Conservation (phyloP, 2,329 filamentous ascomycete genomes). For the Fusarium pilosicola region DNA sequence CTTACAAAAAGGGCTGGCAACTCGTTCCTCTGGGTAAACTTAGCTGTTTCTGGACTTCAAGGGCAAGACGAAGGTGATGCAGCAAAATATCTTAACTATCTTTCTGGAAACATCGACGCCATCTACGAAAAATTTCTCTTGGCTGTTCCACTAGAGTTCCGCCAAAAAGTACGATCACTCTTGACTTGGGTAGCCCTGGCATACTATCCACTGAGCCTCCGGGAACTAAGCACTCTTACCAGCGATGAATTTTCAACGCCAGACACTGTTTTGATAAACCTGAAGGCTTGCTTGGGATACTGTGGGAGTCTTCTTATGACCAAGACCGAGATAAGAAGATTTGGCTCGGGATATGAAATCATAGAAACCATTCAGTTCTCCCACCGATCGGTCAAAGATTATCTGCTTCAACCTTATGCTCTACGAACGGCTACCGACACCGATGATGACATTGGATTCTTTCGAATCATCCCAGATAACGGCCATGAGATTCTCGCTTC, state of each 20-base stretch:
- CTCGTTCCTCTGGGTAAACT: background rate
- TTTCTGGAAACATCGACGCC: background rate
- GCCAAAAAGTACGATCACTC: background rate
- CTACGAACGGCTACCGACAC: background rate
- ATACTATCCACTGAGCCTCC: background rate
- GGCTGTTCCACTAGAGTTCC: background rate
- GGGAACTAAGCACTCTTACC: background rate
- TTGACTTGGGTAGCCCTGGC: background rate
- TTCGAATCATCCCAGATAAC: background rate
- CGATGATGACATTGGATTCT: background rate
- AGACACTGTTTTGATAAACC: background rate
- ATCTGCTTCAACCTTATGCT: background rate
- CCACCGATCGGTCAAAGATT: background rate
- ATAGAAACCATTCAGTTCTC: conserved; percentile 4
- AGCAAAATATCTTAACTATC: background rate
- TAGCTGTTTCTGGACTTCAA: background rate
- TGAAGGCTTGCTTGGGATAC: background rate
- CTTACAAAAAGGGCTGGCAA: background rate
- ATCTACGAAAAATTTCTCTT: background rate
- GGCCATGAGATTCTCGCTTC: background rate
- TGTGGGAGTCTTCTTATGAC: background rate
- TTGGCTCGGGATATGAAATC: background rate
- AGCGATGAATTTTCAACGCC: background rate
- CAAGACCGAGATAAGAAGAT: background rate
- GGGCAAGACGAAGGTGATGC: background rate